Evolutionary conservation across 2,329 filamentous ascomycete species (phyloP).

Genomic region (Dryadomyces quercivorus): DNA sequence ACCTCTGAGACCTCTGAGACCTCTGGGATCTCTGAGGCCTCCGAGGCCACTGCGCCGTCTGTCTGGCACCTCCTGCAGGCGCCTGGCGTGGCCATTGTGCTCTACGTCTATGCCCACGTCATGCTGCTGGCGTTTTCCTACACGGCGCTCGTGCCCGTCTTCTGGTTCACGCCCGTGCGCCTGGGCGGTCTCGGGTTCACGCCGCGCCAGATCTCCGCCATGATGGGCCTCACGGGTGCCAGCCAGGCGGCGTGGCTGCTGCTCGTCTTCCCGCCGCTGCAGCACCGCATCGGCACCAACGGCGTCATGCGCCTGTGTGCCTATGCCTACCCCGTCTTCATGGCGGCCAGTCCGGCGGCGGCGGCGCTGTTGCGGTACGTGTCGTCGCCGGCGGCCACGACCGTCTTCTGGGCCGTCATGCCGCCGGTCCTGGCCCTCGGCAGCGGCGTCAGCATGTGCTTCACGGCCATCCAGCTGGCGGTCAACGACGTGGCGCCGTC

Average conservation of each 20-base stretch:
- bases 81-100: conserved; percentile 53
- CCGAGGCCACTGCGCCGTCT: conserved; percentile 17
- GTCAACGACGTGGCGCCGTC: conserved; percentile 63
- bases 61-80: conserved; percentile 43
- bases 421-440: conserved; percentile 38
- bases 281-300: conserved; percentile 53
- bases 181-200: conserved; percentile 56
- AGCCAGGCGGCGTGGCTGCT: conserved; percentile 63
- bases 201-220: conserved; percentile 49
- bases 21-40: neutral
- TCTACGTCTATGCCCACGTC: conserved; percentile 53
- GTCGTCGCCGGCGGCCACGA: conserved; percentile 17
- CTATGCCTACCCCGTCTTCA: conserved; percentile 50
- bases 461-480: conserved; percentile 59
- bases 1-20: neutral
- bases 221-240: conserved; percentile 51
- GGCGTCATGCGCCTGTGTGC: conserved; percentile 49
- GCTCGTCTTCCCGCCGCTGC: conserved; percentile 55
- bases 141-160: conserved; percentile 58
- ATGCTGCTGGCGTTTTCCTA: conserved; percentile 60
- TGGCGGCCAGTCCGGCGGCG: conserved; percentile 38
- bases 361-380: conserved; percentile 41
- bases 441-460: conserved; percentile 53
- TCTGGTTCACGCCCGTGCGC: conserved; percentile 48
- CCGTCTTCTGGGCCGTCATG: conserved; percentile 44